Percentiles rank a stretch among this genome's conserved stretches.
Evolutionary conservation across 192 early-diverging fungal genomes (phyloP).

Genomic region (Coemansia sp.): DNA sequence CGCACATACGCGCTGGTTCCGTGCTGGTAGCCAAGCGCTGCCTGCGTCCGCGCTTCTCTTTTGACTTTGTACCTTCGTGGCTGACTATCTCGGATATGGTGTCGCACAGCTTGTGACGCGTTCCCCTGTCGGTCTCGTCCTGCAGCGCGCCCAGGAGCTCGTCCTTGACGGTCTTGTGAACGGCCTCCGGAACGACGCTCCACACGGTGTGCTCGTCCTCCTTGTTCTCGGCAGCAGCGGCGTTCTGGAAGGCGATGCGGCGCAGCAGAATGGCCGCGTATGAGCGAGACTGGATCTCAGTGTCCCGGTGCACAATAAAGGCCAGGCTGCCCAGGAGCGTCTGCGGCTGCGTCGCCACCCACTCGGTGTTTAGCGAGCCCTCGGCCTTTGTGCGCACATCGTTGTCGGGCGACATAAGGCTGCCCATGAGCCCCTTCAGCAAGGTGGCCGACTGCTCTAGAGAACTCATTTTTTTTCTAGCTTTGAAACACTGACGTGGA

Average conservation of each 20-base stretch:
- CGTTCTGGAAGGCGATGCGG: constrained; percentile 56
- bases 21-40: too few relatives aligned
- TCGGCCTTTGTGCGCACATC: constrained; percentile 61
- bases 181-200: constrained; percentile 62
- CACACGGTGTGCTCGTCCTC: constrained; percentile 65
- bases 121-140: constrained; percentile 65
- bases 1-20: too few relatives aligned
- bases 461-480: constrained; percentile 14
- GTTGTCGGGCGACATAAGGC: constrained; percentile 59
- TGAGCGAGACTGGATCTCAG: constrained; percentile 57
- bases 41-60: too few relatives aligned
- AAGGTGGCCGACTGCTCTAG: constrained; percentile 38
- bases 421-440: constrained; percentile 44
- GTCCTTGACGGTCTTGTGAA: constrained; percentile 65
- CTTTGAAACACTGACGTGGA: too few relatives aligned
- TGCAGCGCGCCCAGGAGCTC: constrained; percentile 77
- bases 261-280: constrained; percentile 69
- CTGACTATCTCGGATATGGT: constrained; percentile 86
- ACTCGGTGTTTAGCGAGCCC: constrained; percentile 56
- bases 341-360: constrained; percentile 59
- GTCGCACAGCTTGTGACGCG: constrained; percentile 92
- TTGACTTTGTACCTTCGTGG: constrained; percentile 47
- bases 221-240: constrained; percentile 32
- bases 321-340: constrained; percentile 58
- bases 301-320: constrained; percentile 51